A percentile compares a stretch with the other conserved stretches of the same genome.
These are phyloP conservation scores for Neonectria neomacrospora DNA, from an alignment of 2,329 filamentous ascomycete species.

Conservation along the genomic window DNA sequence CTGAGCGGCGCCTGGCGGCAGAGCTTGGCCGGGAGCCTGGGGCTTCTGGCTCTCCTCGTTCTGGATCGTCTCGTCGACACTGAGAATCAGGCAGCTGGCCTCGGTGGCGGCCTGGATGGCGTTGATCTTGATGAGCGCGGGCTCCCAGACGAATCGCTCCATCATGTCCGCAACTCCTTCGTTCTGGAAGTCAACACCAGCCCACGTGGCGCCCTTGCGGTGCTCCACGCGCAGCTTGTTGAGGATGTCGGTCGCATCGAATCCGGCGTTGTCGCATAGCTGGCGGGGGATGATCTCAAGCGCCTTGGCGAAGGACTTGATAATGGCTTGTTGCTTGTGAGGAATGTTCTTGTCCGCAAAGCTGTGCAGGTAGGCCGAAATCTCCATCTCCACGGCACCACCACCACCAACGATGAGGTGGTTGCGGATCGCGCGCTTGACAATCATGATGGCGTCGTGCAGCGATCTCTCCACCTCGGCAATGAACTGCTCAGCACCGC, in stretches of 20 bases:
- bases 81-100: constrained; percentile 92
- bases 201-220: constrained; percentile 91
- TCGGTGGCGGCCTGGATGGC: constrained; percentile 96
- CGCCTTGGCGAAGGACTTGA: constrained; percentile 98
- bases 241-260: constrained; percentile 97
- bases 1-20: constrained; percentile 87
- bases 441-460: constrained; percentile 99
- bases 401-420: constrained; percentile 94
- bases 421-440: constrained; percentile 97
- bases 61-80: constrained; percentile 97
- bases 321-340: constrained; percentile 96
- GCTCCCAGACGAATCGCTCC: constrained; percentile 97
- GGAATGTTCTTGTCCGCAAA: constrained; percentile 93
- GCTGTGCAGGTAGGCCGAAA: constrained; percentile 91
- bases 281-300: constrained; percentile 96
- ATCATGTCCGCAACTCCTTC: constrained; percentile 96
- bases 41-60: constrained; percentile 93
- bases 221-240: constrained; percentile 97
- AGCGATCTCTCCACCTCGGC: constrained; percentile 97
- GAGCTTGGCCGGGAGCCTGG: constrained; percentile 79
- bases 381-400: constrained; percentile 95
- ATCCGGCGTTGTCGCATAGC: constrained; percentile 97
- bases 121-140: constrained; percentile 94
- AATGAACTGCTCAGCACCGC: constrained; percentile 98
- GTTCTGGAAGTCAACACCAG: constrained; percentile 92